Conservation (phyloP, 208 protist genomes). For the Trypanosoma vivax region DNA sequence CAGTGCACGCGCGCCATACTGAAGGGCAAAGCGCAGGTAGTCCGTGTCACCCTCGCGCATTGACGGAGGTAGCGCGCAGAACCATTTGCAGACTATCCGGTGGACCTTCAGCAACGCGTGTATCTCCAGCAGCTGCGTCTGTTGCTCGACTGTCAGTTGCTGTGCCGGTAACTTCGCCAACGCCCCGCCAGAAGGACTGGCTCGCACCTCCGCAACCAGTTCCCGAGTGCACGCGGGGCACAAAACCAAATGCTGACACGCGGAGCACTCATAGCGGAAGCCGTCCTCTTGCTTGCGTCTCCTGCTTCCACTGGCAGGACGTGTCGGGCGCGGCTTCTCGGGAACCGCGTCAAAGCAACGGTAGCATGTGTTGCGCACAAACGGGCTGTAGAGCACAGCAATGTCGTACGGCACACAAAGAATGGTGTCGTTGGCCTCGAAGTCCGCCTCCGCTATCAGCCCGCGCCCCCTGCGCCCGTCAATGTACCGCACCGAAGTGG, state of each 20-base stretch:
- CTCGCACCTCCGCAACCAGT: constrained; percentile 15
- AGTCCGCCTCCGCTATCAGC: constrained; percentile 35
- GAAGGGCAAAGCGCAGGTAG: constrained; percentile 69
- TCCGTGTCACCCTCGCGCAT: constrained; percentile 72
- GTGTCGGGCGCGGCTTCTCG: neutral
- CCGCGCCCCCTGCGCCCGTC: constrained; percentile 43
- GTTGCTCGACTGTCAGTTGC: constrained; percentile 28
- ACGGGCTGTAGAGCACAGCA: constrained; percentile 64
- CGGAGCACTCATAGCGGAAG: constrained; percentile 30
- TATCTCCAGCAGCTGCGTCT: constrained; percentile 7
- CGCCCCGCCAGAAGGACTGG: neutral
- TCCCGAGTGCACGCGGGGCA: constrained; percentile 25
- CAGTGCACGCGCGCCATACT: constrained; percentile 47
- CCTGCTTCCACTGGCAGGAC: neutral
- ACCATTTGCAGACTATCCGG: constrained; percentile 54
- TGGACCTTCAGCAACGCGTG: constrained; percentile 43
- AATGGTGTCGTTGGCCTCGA: constrained; percentile 30
- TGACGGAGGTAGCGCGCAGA: constrained; percentile 47
- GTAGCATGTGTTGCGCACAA: constrained; percentile 39
- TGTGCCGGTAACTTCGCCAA: neutral
- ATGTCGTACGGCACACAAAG: constrained; percentile 44
- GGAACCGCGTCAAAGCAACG: constrained; percentile 39
- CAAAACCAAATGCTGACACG: constrained; percentile 69
- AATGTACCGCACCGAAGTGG: constrained; percentile 12
- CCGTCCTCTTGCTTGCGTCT: neutral